Conservation (phyloP, 306 rosid species). For the Purshia tridentata region DNA sequence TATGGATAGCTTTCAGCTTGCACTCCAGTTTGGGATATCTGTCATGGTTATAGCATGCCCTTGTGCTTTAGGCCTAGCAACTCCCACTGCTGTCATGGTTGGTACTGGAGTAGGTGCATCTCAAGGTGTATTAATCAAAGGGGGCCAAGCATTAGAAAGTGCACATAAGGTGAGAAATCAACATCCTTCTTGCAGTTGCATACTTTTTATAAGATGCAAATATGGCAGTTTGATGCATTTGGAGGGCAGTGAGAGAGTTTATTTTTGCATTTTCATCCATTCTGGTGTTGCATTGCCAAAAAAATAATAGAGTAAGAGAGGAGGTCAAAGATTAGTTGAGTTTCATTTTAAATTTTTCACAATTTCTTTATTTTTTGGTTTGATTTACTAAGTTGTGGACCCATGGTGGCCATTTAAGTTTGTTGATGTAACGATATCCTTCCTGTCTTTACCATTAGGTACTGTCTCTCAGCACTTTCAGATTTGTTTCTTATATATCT, state of each 20-base stretch:
- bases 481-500: not conserved
- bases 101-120: slow-evolving; percentile 84
- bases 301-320: no score
- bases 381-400: not conserved
- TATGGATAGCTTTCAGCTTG: slow-evolving; percentile 64
- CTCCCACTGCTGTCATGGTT: slow-evolving; percentile 82
- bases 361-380: not conserved
- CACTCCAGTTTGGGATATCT: slow-evolving; percentile 72
- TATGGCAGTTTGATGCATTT: not conserved
- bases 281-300: not conserved
- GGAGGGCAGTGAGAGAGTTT: no score
- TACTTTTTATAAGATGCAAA: not conserved
- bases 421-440: not conserved
- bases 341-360: not conserved
- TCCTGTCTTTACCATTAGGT: not conserved
- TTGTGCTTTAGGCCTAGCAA: slow-evolving; percentile 77
- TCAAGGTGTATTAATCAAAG: slow-evolving; percentile 74
- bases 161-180: slow-evolving; percentile 57
- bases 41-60: slow-evolving; percentile 82
- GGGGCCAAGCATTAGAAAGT: slow-evolving; percentile 70
- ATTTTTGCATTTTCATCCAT: not conserved
- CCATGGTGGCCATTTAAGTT: not conserved
- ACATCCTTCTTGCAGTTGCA: not conserved
- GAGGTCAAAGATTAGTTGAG: not conserved
- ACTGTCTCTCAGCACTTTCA: not conserved